These are phyloP conservation scores for Cudoniella acicularis DNA, from an alignment of 495 filamentous ascomycete genomes.

Conservation along the genomic window DNA sequence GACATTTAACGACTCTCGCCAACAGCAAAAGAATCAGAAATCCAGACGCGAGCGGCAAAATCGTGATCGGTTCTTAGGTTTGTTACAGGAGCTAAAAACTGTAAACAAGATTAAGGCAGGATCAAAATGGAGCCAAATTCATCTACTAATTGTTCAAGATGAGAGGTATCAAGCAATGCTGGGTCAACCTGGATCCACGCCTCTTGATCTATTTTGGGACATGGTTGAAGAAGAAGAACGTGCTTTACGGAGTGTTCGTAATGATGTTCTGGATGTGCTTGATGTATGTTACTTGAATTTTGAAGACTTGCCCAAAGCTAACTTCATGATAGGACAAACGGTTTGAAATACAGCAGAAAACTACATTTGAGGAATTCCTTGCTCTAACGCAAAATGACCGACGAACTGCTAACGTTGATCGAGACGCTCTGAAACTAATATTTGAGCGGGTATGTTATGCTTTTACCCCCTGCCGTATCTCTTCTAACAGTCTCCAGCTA, in stretches of 20 bases:
- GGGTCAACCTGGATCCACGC: slow-evolving; percentile 81
- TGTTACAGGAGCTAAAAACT: slow-evolving; percentile 69
- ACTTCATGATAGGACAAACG: slow-evolving; percentile 66
- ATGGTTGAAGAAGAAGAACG: slow-evolving; percentile 90
- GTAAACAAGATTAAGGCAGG: slow-evolving; percentile 86
- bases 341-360: slow-evolving; percentile 82
- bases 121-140: slow-evolving; percentile 82
- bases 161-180: slow-evolving; percentile 80
- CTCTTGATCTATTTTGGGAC: slow-evolving; percentile 97
- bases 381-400: slow-evolving; percentile 73
- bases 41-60: slow-evolving; percentile 78
- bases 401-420: slow-evolving; percentile 78
- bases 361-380: slow-evolving; percentile 83
- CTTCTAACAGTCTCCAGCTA: slow-evolving; percentile 44
- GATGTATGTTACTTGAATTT: slow-evolving; percentile 53
- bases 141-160: slow-evolving; percentile 75
- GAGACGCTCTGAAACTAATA: slow-evolving; percentile 68
- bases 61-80: slow-evolving; percentile 70
- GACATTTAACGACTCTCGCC: slow-evolving; percentile 81
- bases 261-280: slow-evolving; percentile 84
- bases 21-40: slow-evolving; percentile 78
- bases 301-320: slow-evolving; percentile 16
- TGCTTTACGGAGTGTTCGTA: slow-evolving; percentile 72
- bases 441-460: slow-evolving; percentile 63
- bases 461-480: slow-evolving; percentile 17